Evolutionary conservation across 345 rosid genomes (phyloP).

Genomic region (Eucalyptus curtisii): DNA sequence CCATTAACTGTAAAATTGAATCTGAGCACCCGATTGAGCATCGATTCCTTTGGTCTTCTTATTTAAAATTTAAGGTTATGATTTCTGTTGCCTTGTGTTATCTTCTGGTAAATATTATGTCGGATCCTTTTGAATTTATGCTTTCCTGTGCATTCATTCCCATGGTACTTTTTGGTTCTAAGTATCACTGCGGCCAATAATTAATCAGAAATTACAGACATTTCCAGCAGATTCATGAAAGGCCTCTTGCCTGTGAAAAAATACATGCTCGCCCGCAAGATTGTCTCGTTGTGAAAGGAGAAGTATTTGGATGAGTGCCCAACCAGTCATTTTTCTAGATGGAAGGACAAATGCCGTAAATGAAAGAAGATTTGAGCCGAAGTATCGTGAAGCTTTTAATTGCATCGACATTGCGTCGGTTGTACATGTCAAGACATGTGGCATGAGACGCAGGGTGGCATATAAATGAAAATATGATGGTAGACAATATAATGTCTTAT

Average conservation of each 20-base stretch:
- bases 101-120: neutral
- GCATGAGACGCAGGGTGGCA: neutral
- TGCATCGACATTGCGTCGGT: neutral
- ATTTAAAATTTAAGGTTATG: neutral
- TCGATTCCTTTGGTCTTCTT: neutral
- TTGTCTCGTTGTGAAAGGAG: neutral
- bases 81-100: neutral
- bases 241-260: neutral
- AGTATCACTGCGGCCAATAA: neutral
- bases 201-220: neutral
- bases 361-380: neutral
- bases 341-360: neutral
- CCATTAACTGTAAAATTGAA: neutral
- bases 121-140: neutral
- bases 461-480: neutral
- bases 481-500: neutral
- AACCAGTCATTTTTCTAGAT: neutral
- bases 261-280: neutral
- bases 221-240: neutral
- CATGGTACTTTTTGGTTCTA: neutral
- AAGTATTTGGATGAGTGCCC: neutral
- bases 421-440: neutral
- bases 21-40: neutral
- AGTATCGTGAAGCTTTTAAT: neutral
- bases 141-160: neutral